Evolutionary conservation across 257 asterid species (phyloP), one percentile per base, ranked within the genome.

Genomic region (Anisodus tanguticus): DNA sequence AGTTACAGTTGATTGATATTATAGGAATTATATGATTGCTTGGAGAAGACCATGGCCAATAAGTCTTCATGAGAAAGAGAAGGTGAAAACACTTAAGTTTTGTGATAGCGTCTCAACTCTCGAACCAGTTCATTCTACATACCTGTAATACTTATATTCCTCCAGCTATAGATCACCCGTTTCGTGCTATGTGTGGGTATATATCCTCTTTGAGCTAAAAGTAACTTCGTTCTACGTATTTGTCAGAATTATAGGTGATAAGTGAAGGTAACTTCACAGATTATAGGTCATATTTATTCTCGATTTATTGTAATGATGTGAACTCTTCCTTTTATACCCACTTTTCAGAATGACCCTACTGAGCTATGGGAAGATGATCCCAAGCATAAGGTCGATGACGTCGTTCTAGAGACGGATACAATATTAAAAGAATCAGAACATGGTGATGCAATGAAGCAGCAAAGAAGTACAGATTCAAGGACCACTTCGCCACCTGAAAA

Each of bases 391-490:
- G 67, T 37, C 4, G 37, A 63, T 26, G 86, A 60, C 26, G n/a
- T 19, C 16, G n/a, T 47, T 63, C 2, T 53, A 55, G 12, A 59
- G 67, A 51, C 15, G 37, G 71, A 9, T 45, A 26, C 26, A 49
- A 19, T 57, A 31, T 64, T 53, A 26, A 16, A 60, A 47, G 71
- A 39, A 79, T 45, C 71, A 76, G 35, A 63, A 47, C 66, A 4
- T 39, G 68, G 83, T 31, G 54, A 26, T 57, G 54, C 68, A 59
- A 84, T 8, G 16, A 59, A 59, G 66, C 78, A 74, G 83, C 86
- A 76, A 6, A 63, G 49, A 57, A 77, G 6, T 74, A 77, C 70
- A 10, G 63, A 74, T 47, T 47, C 80, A 47, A 72, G 60, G 69
- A 84, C 26, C 82, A 57, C 6, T 62, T 76, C 55, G 54, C 67